Evolutionary conservation across 345 rosid species (phyloP), one percentile per base, ranked within the genome.

Genomic region (Gossypium mustelinum): DNA sequence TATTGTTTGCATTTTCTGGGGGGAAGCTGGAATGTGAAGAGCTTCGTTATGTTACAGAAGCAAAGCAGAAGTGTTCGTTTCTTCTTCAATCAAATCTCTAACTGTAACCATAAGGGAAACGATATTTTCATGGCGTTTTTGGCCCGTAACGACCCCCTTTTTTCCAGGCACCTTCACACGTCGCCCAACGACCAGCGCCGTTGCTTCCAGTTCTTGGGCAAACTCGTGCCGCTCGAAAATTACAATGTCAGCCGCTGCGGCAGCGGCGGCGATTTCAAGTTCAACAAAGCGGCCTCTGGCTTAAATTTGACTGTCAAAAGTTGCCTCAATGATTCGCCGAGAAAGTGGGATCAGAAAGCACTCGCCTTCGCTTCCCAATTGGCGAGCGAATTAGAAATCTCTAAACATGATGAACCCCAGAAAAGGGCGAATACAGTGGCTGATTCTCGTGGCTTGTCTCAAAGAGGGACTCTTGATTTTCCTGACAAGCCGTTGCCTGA

Each of bases 1-100:
- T 9, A 4, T 70, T 52, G 17, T 13, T 34, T 34, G 48, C 10
- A 17, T 69, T 70, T 68, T 47, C 24, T 22, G 16, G 25, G 20
- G 58, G 45, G 17, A 34, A 52, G 73, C 22, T 85, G 84, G 83
- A 80, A 87, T 84, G 83, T 79, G 61, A 80, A 76, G 59, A 64
- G 24, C 73, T 56, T 68, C 90, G 89, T 82, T 82, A 82, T 87
- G 90, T 87, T 84, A 69, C 85, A 68, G 81, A 83, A 76, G 75
- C 85, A 73, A 43, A 34, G 65, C 76, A 70, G 79, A 47, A 0
- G 60, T 52, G 60, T 77, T 45, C 74, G 77, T 65, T 79, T 55
- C 17, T 58, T 76, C 41, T 81, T 83, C 68, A 34, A 16, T n/a
- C 84, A 68, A 80, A 79, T 86, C 62, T 60, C 69, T 54, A 55